Conservation (phyloP, 441 rosid genomes). For the Croton setiger region DNA sequence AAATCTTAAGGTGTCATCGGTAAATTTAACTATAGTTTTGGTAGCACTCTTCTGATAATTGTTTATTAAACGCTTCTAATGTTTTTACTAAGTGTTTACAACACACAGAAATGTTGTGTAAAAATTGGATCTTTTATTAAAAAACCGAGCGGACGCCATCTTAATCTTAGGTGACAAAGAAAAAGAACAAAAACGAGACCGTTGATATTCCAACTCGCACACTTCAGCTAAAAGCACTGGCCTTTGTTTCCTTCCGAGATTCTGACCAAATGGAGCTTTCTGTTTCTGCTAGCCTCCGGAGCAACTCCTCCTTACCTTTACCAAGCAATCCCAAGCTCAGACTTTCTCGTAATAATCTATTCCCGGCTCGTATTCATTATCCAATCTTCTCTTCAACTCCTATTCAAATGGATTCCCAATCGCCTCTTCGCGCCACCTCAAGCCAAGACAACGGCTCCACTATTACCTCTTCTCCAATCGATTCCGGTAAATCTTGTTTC, state of each 20-base stretch:
- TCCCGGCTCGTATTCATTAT: background rate
- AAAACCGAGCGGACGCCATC: no score
- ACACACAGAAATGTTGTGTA: no score
- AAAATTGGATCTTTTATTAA: no score
- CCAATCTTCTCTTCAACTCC: conserved; percentile 19
- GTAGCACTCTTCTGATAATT: no score
- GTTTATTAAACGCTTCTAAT: no score
- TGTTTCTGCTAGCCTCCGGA: conserved; percentile 6
- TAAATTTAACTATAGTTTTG: no score
- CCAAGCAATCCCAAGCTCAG: conserved; percentile 13
- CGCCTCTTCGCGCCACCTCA: conserved; percentile 30
- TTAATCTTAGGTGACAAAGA: no score
- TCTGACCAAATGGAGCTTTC: conserved; percentile 12
- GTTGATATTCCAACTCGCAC: background rate
- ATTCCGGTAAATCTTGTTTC: conserved; percentile 2
- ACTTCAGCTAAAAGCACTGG: background rate
- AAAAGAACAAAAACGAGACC: no score
- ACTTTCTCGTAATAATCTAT: conserved; percentile 12
- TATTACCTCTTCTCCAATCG: conserved; percentile 12
- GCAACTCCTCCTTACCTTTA: conserved; percentile 12
- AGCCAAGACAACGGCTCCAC: conserved; percentile 34
- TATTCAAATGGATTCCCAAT: conserved; percentile 30
- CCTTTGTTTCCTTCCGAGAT: background rate
- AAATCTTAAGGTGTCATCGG: no score
- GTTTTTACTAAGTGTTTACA: no score